These are phyloP conservation scores for Naganishia friedmannii DNA, from an alignment of 768 basidiomycete genomes.

Conservation along the genomic window DNA sequence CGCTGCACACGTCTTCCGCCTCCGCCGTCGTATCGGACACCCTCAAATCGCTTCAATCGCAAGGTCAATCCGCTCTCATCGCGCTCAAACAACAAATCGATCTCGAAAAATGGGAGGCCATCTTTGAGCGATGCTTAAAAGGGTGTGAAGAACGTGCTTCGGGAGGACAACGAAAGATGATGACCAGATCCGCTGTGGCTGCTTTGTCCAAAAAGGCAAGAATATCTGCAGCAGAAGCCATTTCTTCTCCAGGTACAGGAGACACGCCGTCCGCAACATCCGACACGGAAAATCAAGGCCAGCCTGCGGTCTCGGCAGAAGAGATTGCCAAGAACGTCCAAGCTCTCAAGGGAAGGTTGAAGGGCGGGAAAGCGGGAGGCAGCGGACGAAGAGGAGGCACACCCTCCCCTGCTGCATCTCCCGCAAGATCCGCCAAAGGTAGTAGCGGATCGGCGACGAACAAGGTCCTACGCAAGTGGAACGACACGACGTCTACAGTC, in stretches of 20 bases:
- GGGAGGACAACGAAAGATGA: constrained; percentile 30
- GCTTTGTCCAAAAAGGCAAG: constrained; percentile 40
- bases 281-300: constrained; percentile 19
- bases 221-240: constrained; percentile 36
- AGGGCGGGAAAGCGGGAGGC: constrained; percentile 60
- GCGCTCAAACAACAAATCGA: constrained; percentile 38
- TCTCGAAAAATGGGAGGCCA: constrained; percentile 42
- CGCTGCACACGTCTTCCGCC: constrained; percentile 54
- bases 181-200: constrained; percentile 26
- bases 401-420: constrained; percentile 17
- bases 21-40: constrained; percentile 26
- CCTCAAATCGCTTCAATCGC: constrained; percentile 59
- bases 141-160: constrained; percentile 37
- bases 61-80: constrained; percentile 47
- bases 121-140: constrained; percentile 48
- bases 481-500: constrained; percentile 62
- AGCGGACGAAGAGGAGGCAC: constrained; percentile 54
- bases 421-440: constrained; percentile 29
- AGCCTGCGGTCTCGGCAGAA: constrained; percentile 58
- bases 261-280: constrained; percentile 13
- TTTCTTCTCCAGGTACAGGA: neutral
- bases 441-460: constrained; percentile 54
- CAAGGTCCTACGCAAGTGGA: constrained; percentile 88
- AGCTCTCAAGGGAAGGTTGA: constrained; percentile 78
- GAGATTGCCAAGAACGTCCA: constrained; percentile 90